phyloP scores from a whole-genome alignment of 2,329 filamentous ascomycete species.

The Metarhizium album region DNA sequence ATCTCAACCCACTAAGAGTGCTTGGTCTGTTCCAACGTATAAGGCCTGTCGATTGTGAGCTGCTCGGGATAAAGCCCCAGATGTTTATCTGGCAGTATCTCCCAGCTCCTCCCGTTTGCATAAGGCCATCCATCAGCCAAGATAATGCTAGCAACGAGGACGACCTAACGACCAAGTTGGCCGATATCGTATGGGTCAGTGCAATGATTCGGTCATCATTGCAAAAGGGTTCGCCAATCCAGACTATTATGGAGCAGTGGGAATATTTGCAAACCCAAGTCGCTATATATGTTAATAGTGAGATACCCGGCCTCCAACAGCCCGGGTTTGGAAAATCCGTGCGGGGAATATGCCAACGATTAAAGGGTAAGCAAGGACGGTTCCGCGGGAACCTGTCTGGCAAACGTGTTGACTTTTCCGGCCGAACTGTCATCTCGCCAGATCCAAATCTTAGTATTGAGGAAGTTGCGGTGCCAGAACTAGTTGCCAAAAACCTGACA shows the following conservation, averaged over 20 bases:
- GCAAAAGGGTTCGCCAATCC: constrained; percentile 69
- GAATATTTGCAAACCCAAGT: constrained; percentile 91
- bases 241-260: constrained; percentile 94
- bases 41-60: constrained; percentile 72
- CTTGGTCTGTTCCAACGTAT: constrained; percentile 87
- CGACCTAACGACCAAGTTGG: constrained; percentile 87
- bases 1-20: constrained; percentile 79
- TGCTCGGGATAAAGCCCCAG: constrained; percentile 83
- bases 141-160: constrained; percentile 91
- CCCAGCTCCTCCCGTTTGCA: constrained; percentile 84
- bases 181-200: constrained; percentile 88
- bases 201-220: constrained; percentile 74
- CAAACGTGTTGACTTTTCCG: constrained; percentile 97
- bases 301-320: constrained; percentile 80
- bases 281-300: constrained; percentile 95
- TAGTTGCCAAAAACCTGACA: constrained; percentile 88
- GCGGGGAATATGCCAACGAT: constrained; percentile 82
- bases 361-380: constrained; percentile 94
- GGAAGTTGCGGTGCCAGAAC: constrained; percentile 78
- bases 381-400: constrained; percentile 94
- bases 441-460: constrained; percentile 91
- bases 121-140: constrained; percentile 84
- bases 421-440: constrained; percentile 94
- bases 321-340: constrained; percentile 78
- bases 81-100: constrained; percentile 97